phyloP scores from a whole-genome alignment of 177 flowering plant genomes.

The Vitis hybrid region DNA sequence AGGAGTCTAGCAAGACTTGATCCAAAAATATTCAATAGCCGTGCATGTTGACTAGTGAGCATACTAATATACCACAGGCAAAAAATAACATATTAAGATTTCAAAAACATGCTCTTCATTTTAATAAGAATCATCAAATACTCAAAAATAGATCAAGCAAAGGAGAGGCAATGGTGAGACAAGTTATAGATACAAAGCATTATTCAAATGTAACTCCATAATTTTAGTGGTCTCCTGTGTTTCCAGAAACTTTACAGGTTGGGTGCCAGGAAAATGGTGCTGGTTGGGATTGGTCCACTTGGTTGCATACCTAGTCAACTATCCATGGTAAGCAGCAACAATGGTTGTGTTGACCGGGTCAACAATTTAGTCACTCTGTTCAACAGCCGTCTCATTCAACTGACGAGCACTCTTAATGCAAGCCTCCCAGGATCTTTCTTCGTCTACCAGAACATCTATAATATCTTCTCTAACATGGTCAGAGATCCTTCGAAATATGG shows the following conservation, averaged over 20 bases:
- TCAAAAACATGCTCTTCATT: too few relatives aligned
- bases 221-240: not conserved
- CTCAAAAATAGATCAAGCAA: too few relatives aligned
- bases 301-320: conserved; percentile 42
- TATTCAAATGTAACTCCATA: not conserved
- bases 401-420: conserved; percentile 20
- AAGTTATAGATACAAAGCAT: too few relatives aligned
- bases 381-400: conserved; percentile 24
- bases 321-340: conserved; percentile 17
- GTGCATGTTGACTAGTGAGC: too few relatives aligned
- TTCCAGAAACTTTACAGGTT: conserved; percentile 30
- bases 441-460: conserved; percentile 28
- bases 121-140: too few relatives aligned
- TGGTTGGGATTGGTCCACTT: conserved; percentile 31
- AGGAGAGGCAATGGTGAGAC: too few relatives aligned
- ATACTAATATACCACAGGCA: too few relatives aligned
- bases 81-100: too few relatives aligned
- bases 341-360: conserved; percentile 24
- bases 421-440: conserved; percentile 31
- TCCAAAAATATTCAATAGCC: too few relatives aligned
- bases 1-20: too few relatives aligned
- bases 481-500: conserved; percentile 29
- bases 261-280: conserved; percentile 40
- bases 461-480: conserved; percentile 21
- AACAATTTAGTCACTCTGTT: conserved; percentile 24